phyloP scores from a whole-genome alignment of 768 basidiomycete genomes.

The Lentinula raphanica region DNA sequence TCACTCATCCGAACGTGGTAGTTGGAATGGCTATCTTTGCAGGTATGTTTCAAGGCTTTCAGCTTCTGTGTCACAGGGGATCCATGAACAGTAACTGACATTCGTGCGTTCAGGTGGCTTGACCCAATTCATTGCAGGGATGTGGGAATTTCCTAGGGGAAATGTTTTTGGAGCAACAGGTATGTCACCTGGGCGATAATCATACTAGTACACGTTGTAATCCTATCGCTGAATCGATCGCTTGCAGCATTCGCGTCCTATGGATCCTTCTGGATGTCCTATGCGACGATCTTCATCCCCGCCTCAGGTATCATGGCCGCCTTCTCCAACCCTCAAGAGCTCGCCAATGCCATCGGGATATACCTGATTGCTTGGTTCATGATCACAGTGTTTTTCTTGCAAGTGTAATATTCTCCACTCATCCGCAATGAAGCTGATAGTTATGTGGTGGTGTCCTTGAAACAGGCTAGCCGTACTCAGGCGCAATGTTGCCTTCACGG shows the following conservation, averaged over 20 bases:
- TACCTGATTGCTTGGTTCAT: conserved; percentile 66
- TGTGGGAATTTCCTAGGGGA: conserved; percentile 67
- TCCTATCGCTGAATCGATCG: not conserved
- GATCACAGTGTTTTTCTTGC: conserved; percentile 61
- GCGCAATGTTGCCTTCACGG: conserved; percentile 3
- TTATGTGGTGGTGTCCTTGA: not conserved
- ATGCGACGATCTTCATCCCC: conserved; percentile 62
- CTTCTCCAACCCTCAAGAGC: conserved; percentile 37
- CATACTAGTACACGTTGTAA: too few species aligned
- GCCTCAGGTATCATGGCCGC: conserved; percentile 51
- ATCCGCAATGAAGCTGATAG: not conserved
- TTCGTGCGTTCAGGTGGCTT: conserved; percentile 50
- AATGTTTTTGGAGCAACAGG: conserved; percentile 66
- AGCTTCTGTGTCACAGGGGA: too few species aligned
- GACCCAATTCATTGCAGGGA: conserved; percentile 75
- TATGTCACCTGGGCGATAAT: conserved; percentile 23
- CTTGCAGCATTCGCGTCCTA: conserved; percentile 61
- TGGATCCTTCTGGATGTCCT: conserved; percentile 80
- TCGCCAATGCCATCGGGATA: conserved; percentile 57
- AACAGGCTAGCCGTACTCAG: conserved; percentile 3
- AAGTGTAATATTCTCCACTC: conserved; percentile 18
- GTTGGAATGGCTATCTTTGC: conserved; percentile 73
- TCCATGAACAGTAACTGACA: too few species aligned
- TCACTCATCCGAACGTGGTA: conserved; percentile 53
- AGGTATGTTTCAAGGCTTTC: not conserved